phyloP scores from a whole-genome alignment of 805 yeast species.

The Maudiozyma serrabonitensis region DNA sequence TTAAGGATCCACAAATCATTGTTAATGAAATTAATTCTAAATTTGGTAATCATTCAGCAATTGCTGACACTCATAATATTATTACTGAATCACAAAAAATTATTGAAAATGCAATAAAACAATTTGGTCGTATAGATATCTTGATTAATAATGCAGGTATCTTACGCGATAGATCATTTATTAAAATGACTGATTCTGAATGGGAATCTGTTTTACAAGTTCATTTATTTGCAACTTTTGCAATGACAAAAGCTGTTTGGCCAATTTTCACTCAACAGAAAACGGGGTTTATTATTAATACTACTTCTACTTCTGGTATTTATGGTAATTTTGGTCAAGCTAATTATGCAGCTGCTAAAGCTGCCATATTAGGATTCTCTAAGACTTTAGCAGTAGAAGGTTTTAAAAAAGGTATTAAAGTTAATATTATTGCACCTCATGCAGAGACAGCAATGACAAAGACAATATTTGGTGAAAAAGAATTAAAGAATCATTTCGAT shows the following conservation, averaged over 20 bases:
- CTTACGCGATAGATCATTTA: constrained; percentile 78
- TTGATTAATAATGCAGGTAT: constrained; percentile 93
- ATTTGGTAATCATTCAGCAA: constrained; percentile 67
- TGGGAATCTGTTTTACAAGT: constrained; percentile 78
- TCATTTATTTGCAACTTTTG: constrained; percentile 73
- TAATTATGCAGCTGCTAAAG: constrained; percentile 89
- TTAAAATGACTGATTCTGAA: constrained; percentile 72
- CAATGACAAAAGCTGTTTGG: constrained; percentile 85
- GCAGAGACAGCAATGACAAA: constrained; percentile 97
- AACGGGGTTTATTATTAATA: constrained; percentile 69
- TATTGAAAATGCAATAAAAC: constrained; percentile 63
- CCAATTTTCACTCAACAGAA: constrained; percentile 74
- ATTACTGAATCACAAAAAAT: constrained; percentile 65
- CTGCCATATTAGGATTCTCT: constrained; percentile 77
- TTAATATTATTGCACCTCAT: constrained; percentile 87
- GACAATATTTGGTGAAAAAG: constrained; percentile 71
- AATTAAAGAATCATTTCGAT: constrained; percentile 64
- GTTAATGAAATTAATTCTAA: constrained; percentile 60
- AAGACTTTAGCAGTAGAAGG: constrained; percentile 89
- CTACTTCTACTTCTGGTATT: constrained; percentile 92
- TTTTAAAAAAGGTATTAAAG: constrained; percentile 60
- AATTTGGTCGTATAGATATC: constrained; percentile 76
- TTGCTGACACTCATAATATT: constrained; percentile 76
- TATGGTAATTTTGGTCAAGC: constrained; percentile 98
- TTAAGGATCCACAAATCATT: constrained; percentile 60